Evolutionary conservation across 371 early-diverging fungal genomes (phyloP).

Genomic region (Umbelopsis sp.): DNA sequence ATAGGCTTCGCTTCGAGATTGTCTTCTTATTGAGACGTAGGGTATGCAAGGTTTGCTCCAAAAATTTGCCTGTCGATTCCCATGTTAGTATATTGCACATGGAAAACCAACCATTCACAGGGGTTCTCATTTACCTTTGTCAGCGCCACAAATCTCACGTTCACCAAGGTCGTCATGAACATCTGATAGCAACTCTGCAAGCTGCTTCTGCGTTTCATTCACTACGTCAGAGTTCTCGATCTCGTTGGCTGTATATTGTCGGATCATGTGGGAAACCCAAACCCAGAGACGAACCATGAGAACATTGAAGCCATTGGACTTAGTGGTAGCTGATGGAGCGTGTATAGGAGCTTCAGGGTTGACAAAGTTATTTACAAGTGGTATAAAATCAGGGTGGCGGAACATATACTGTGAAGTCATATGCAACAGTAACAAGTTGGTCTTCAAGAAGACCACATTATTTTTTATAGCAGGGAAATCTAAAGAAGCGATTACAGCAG

Average conservation of each 20-base stretch:
- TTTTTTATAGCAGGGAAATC: conserved; percentile 20
- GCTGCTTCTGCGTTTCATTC: not conserved
- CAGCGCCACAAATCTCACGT: conserved; percentile 62
- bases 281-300: conserved; percentile 40
- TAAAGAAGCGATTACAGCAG: not conserved
- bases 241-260: not conserved
- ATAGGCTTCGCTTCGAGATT: conserved; percentile 45
- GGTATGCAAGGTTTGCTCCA: conserved; percentile 32
- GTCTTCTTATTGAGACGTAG: conserved; percentile 24
- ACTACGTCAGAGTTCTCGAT: not conserved
- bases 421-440: conserved; percentile 23
- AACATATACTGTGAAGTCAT: conserved; percentile 44
- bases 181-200: conserved; percentile 51
- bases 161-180: conserved; percentile 70
- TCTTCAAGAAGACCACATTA: conserved; percentile 17
- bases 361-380: conserved; percentile 46
- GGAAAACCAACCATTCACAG: not conserved
- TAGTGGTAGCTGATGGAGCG: conserved; percentile 37
- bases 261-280: conserved; percentile 29
- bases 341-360: conserved; percentile 35
- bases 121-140: conserved; percentile 43
- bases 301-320: conserved; percentile 35
- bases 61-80: conserved; percentile 34
- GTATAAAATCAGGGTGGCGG: conserved; percentile 53
- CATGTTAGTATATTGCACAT: not conserved